A percentile compares a stretch with the other conserved stretches of the same genome.
Evolutionary conservation across 2,329 filamentous ascomycete genomes (phyloP).

Genomic region (Neonectria magnoliae): DNA sequence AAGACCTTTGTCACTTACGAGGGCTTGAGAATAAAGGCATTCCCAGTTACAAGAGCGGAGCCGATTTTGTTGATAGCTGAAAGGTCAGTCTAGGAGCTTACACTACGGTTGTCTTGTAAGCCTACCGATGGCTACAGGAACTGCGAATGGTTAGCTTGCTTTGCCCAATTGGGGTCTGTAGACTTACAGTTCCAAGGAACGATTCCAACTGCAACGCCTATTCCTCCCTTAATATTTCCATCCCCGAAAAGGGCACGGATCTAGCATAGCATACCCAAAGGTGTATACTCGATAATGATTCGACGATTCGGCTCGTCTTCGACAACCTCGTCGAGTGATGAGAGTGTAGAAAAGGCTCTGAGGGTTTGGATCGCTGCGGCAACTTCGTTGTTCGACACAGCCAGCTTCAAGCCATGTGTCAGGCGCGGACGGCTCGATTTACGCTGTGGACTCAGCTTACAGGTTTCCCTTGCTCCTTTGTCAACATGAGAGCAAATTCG

Average conservation of each 20-base stretch:
- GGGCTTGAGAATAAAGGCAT: slow-evolving; percentile 65
- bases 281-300: slow-evolving; percentile 50
- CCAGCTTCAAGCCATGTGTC: not conserved
- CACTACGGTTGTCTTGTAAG: not conserved
- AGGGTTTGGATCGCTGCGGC: not conserved
- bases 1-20: slow-evolving; percentile 43
- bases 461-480: not conserved
- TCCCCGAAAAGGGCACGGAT: too few species aligned
- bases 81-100: too few species aligned
- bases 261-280: slow-evolving; percentile 42
- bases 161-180: slow-evolving; percentile 34
- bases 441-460: slow-evolving; percentile 20
- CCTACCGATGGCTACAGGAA: not conserved
- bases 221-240: not conserved
- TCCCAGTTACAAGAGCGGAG: slow-evolving; percentile 66
- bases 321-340: too few species aligned
- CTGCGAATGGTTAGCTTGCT: slow-evolving; percentile 39
- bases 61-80: slow-evolving; percentile 63
- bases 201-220: slow-evolving; percentile 54
- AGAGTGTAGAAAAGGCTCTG: too few species aligned
- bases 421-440: too few species aligned
- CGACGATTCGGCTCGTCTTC: slow-evolving; percentile 20
- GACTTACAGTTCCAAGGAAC: slow-evolving; percentile 61
- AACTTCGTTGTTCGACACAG: not conserved
- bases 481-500: not conserved